Base-by-base conservation (phyloP, 2,329 filamentous ascomycete species). In the Ilyonectria mors-panacis region DNA sequence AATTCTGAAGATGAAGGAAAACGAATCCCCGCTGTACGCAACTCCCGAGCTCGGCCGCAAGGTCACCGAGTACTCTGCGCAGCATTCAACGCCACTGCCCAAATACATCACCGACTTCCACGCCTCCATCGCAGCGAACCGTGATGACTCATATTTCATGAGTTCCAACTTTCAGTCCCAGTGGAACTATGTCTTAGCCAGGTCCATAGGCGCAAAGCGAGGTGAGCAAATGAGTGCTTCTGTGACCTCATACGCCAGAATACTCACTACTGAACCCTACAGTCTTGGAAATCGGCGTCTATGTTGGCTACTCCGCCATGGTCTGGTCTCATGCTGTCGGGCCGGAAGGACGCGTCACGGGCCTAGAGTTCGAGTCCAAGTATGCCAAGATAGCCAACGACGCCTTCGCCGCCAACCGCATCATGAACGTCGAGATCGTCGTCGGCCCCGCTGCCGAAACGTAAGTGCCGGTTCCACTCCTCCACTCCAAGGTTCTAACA, bases 201-300 rank as follows among this genome's bases (percentile, higher is more conserved):
- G 80, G 55, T 71, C 80, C 3, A 75, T 82, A 30, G 82, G 82
- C 0, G 82, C 83, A 39, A 84, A 82, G 73, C 73, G 81, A 73
- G 77, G 82, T 82, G 64, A 59, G 73, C 67, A 26, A 9, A 35
- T 4, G 30, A 19, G 30, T 13, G n/a, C 47, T 4, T 21, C 26
- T 13, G 26, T 10, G 21, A 51, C 15, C 23, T 15, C 4, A 19
- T 35, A 12, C 37, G 19, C 21, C 57, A 33, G 17, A 17, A 6
- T 30, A 10, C 54, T 69, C n/a, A 69, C 44, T n/a, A 12, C 35
- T 21, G 12, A n/a, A 5, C 30, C 1, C 6, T n/a, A 15, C 23
- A 85, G 84, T 86, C 17, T 81, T 86, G 57, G 85, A 86, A 66
- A 79, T 86, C 39, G 85, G 85, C 45, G 83, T 86, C 62, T 86